Conservation (phyloP, 2,329 filamentous ascomycete genomes). For the Whalleya microplaca region DNA sequence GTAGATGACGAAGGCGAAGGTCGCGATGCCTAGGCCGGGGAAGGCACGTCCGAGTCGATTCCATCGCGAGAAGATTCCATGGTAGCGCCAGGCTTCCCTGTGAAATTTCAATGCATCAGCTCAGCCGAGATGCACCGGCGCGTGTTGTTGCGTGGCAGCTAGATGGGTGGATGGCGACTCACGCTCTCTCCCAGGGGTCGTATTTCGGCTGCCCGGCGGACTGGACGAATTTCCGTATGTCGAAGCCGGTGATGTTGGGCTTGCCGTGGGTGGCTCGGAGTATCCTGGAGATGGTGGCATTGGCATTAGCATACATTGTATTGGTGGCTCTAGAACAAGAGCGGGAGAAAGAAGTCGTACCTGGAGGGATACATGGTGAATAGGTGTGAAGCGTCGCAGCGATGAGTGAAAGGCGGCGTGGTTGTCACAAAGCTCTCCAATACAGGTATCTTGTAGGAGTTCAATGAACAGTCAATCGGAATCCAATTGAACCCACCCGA, state of each 20-base stretch:
- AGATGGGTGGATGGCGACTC: constrained; percentile 39
- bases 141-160: neutral
- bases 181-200: constrained; percentile 70
- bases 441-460: too few relatives aligned
- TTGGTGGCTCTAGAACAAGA: too few relatives aligned
- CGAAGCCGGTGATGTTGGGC: constrained; percentile 90
- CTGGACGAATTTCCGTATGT: constrained; percentile 77
- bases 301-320: neutral
- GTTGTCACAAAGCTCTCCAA: neutral
- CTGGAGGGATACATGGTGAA: constrained; percentile 42
- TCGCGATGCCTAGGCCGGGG: constrained; percentile 89
- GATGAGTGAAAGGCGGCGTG: neutral
- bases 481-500: too few relatives aligned
- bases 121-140: neutral
- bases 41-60: constrained; percentile 88
- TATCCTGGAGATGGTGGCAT: constrained; percentile 42
- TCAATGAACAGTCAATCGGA: too few relatives aligned
- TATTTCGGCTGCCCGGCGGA: constrained; percentile 66
- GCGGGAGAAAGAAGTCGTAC: too few relatives aligned
- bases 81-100: constrained; percentile 96
- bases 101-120: constrained; percentile 13
- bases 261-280: constrained; percentile 55
- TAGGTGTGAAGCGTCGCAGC: constrained; percentile 5
- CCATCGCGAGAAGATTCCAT: constrained; percentile 81
- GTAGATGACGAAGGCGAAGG: constrained; percentile 88